Percentiles rank a stretch among this genome's conserved stretches.
phyloP scores from a whole-genome alignment of 371 early-diverging fungal genomes.

The Mucor irregularis region DNA sequence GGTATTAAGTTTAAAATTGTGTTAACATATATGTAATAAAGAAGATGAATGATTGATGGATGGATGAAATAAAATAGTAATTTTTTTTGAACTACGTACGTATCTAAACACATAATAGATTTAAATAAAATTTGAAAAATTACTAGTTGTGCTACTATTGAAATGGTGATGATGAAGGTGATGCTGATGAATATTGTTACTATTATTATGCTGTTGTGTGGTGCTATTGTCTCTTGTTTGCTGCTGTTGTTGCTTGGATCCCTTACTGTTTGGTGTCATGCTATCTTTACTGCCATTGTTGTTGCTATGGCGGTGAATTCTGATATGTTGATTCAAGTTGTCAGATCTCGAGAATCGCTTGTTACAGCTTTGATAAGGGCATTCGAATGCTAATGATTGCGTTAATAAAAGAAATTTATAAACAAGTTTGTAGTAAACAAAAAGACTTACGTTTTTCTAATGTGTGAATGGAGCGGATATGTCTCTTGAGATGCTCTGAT shows the following conservation, averaged over 20 bases:
- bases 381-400: conserved; percentile 59
- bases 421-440: background rate
- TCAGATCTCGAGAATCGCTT: conserved; percentile 85
- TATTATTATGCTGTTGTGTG: too few relatives aligned
- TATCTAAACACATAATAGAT: too few relatives aligned
- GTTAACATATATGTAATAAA: too few relatives aligned
- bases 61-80: too few relatives aligned
- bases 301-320: conserved; percentile 48
- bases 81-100: too few relatives aligned
- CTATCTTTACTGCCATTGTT: conserved; percentile 4
- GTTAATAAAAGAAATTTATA: background rate
- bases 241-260: conserved; percentile 7
- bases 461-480: conserved; percentile 65
- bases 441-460: conserved; percentile 61
- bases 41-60: too few relatives aligned
- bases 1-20: too few relatives aligned
- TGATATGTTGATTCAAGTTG: conserved; percentile 75
- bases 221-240: background rate
- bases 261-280: background rate
- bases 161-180: background rate
- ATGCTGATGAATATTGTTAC: conserved; percentile 2
- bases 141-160: conserved; percentile 14
- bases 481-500: conserved; percentile 66
- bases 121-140: conserved; percentile 30
- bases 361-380: conserved; percentile 71